phyloP scores from a whole-genome alignment of 2,329 filamentous ascomycete species.

The Nemania abortiva region DNA sequence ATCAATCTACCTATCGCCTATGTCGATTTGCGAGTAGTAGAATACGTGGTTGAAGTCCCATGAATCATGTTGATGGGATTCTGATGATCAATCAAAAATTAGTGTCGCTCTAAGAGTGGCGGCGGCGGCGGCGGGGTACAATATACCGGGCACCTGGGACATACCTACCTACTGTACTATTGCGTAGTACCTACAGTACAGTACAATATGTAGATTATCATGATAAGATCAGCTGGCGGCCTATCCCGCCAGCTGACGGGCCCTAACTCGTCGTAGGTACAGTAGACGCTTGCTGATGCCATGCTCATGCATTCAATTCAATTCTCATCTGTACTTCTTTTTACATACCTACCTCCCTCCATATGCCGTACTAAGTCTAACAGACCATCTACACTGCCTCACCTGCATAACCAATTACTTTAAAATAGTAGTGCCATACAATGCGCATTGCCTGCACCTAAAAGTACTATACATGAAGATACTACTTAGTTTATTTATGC shows the following conservation, averaged over 20 bases:
- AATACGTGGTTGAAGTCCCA: neutral
- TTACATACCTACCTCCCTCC: too few species aligned
- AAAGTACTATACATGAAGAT: too few species aligned
- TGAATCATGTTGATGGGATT: neutral
- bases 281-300: slow-evolving; percentile 13
- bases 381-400: neutral
- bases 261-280: too few species aligned
- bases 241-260: slow-evolving; percentile 3
- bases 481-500: too few species aligned
- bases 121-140: slow-evolving; percentile 8
- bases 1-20: neutral
- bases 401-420: neutral
- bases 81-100: neutral
- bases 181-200: too few species aligned
- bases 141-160: neutral
- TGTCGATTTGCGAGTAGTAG: neutral
- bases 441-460: neutral
- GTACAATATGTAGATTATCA: neutral
- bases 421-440: neutral
- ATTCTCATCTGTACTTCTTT: too few species aligned
- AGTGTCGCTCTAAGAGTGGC: neutral
- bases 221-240: slow-evolving; percentile 9
- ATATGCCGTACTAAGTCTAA: neutral
- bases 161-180: neutral
- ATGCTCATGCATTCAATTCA: neutral